phyloP scores from a whole-genome alignment of 176 grass and related monocot species.

The Carex kokanica region DNA sequence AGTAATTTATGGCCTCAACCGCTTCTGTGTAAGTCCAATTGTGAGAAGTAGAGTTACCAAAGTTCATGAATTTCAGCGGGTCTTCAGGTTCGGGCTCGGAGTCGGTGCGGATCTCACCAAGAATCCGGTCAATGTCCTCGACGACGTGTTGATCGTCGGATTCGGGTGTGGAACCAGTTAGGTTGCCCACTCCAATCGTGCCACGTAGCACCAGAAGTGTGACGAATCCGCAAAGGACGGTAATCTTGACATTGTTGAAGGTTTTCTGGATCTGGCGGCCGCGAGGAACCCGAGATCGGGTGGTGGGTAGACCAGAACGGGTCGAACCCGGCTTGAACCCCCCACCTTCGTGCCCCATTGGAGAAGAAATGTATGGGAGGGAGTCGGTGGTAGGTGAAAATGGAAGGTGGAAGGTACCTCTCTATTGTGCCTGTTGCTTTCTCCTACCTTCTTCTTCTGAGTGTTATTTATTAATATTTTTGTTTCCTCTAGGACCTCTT shows the following conservation, averaged over 20 bases:
- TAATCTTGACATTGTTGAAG: conserved; percentile 47
- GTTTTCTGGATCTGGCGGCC: conserved; percentile 38
- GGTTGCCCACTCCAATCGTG: conserved; percentile 44
- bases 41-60: conserved; percentile 5
- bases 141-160: conserved; percentile 4
- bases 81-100: conserved; percentile 16
- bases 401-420: neutral
- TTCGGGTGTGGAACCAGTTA: neutral
- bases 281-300: conserved; percentile 17
- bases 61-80: neutral
- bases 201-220: conserved; percentile 47
- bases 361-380: conserved; percentile 12
- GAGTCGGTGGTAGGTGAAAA: neutral
- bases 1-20: conserved; percentile 18
- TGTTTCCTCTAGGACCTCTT: neutral
- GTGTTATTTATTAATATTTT: neutral
- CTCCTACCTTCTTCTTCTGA: neutral
- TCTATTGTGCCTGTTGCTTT: conserved; percentile 8
- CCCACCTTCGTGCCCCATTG: conserved; percentile 21
- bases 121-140: conserved; percentile 46
- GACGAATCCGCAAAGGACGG: conserved; percentile 44
- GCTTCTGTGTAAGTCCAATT: conserved; percentile 26
- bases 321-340: conserved; percentile 2
- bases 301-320: neutral
- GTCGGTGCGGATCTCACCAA: conserved; percentile 48